Percentiles rank a stretch among this genome's conserved stretches.
Evolutionary conservation across 2,329 filamentous ascomycete species (phyloP).

Genomic region (Cercospora citrullina): DNA sequence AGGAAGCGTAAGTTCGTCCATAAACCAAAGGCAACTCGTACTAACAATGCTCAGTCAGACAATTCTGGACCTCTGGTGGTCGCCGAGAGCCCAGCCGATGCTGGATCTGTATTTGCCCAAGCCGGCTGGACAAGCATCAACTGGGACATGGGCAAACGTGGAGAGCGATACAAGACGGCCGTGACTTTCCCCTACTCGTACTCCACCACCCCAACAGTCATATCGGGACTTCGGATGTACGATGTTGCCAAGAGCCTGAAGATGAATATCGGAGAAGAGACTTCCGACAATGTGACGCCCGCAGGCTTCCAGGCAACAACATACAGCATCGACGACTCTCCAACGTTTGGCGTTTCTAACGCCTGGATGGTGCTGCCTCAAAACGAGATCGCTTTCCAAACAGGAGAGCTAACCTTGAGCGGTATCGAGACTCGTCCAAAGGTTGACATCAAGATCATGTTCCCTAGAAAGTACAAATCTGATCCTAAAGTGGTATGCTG

Average conservation of each 20-base stretch:
- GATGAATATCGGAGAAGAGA: not conserved
- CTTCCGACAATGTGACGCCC: not conserved
- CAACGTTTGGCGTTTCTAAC: not conserved
- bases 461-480: not conserved
- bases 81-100: not conserved
- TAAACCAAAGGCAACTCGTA: no score
- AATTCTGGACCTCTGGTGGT: not conserved
- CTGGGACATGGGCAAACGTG: not conserved
- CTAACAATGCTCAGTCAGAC: no score
- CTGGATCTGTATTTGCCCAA: not conserved
- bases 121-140: not conserved
- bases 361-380: not conserved
- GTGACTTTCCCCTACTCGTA: not conserved
- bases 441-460: not conserved
- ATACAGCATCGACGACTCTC: not conserved
- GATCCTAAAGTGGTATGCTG: not conserved
- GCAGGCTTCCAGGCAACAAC: not conserved
- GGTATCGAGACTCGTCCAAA: not conserved
- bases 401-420: not conserved
- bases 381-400: not conserved
- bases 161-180: not conserved
- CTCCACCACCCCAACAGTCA: not conserved
- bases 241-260: not conserved
- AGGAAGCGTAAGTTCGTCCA: not conserved
- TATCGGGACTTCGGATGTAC: not conserved